Percentiles rank a stretch among this genome's conserved stretches.
phyloP scores from a whole-genome alignment of 257 asterid species.

The Lycium ferocissimum region DNA sequence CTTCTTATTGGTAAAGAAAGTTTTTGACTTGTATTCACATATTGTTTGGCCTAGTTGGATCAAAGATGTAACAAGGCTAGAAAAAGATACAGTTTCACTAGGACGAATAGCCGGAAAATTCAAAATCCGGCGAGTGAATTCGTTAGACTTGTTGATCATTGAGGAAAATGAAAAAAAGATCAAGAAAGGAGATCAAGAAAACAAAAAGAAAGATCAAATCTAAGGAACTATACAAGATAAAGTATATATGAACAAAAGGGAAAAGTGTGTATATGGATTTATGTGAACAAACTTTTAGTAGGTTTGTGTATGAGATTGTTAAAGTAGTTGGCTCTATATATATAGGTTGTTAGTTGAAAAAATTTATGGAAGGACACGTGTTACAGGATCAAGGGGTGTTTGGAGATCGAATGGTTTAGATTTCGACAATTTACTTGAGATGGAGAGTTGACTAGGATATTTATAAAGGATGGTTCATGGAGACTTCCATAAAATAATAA shows the following conservation, averaged over 20 bases:
- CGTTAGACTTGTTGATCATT: slow-evolving; percentile 59
- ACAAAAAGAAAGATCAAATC: background rate
- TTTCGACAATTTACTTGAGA: slow-evolving; percentile 35
- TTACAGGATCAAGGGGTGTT: slow-evolving; percentile 32
- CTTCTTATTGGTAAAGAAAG: slow-evolving; percentile 56
- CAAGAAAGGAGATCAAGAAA: slow-evolving; percentile 14
- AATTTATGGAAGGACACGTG: slow-evolving; percentile 44
- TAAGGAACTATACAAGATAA: slow-evolving; percentile 29
- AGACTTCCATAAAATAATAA: slow-evolving; percentile 24
- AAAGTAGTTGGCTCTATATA: slow-evolving; percentile 33
- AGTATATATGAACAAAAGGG: background rate
- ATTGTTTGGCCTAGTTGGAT: slow-evolving; percentile 53
- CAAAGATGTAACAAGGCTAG: slow-evolving; percentile 56
- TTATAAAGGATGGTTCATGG: slow-evolving; percentile 36
- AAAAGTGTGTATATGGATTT: slow-evolving; percentile 3
- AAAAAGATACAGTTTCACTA: slow-evolving; percentile 55
- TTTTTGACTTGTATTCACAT: slow-evolving; percentile 52
- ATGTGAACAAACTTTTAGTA: background rate
- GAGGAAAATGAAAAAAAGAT: slow-evolving; percentile 32
- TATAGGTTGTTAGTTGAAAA: slow-evolving; percentile 3
- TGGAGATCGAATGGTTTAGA: background rate
- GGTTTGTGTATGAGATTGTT: slow-evolving; percentile 28
- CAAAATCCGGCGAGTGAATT: slow-evolving; percentile 76
- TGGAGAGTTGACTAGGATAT: slow-evolving; percentile 26
- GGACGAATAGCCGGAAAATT: slow-evolving; percentile 87